Percentiles rank a stretch among this genome's conserved stretches.
These are phyloP conservation scores for Fallopia convolvulus DNA, from an alignment of 148 eudicot genomes.

Conservation along the genomic window DNA sequence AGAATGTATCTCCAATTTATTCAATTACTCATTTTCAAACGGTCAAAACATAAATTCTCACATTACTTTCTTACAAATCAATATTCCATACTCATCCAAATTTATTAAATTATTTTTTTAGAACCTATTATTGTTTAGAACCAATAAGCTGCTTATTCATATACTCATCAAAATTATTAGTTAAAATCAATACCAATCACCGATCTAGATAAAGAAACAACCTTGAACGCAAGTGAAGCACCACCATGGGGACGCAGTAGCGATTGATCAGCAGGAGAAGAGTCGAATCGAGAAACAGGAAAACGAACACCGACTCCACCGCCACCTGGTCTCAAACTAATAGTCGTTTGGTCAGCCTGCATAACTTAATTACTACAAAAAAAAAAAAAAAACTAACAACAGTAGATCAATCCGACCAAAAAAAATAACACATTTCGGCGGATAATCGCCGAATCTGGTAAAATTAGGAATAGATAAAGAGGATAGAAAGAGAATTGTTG, in stretches of 20 bases:
- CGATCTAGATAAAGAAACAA: constrained; percentile 6
- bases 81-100: background rate
- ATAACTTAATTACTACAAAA: constrained; percentile 34
- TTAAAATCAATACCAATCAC: background rate
- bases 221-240: constrained; percentile 17
- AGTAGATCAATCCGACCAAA: background rate
- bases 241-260: constrained; percentile 75
- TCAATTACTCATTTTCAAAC: background rate
- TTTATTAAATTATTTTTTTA: background rate
- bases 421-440: background rate
- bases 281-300: constrained; percentile 58
- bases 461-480: background rate
- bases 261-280: constrained; percentile 47
- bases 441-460: constrained; percentile 4
- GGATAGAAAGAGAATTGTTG: background rate
- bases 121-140: too few species aligned
- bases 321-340: constrained; percentile 94
- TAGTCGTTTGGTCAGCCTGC: constrained; percentile 89
- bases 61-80: background rate
- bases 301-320: constrained; percentile 60
- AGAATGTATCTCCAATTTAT: background rate
- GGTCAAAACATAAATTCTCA: background rate
- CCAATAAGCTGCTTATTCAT: too few species aligned
- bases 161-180: background rate
- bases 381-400: background rate